Percentiles rank a stretch among this genome's conserved stretches.
Evolutionary conservation across 202 grass and related monocot genomes (phyloP).

Genomic region (Digitaria exilis): DNA sequence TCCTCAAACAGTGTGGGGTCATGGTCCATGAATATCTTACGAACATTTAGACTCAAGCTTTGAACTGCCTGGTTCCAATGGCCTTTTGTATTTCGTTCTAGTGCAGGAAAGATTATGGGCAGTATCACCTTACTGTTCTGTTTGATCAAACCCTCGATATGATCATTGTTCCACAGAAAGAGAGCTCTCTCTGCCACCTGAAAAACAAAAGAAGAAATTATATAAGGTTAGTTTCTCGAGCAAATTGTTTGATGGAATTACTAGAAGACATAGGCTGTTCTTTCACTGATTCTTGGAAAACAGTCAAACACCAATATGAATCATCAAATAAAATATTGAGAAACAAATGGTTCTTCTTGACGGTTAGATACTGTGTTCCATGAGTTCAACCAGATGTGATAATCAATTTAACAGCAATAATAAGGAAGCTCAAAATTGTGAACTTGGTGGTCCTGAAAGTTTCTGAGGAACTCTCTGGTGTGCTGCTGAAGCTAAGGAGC

Average conservation of each 20-base stretch:
- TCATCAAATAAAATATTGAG: not conserved
- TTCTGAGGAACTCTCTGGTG: not conserved
- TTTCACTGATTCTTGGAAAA: conserved; percentile 5
- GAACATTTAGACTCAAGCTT: conserved; percentile 80
- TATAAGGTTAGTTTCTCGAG: conserved; percentile 16
- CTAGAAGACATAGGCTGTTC: not conserved
- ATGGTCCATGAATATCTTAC: conserved; percentile 79
- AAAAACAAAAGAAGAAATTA: conserved; percentile 28
- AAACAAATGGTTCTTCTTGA: not conserved
- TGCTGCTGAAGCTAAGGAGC: not conserved
- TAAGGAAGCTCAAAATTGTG: not conserved
- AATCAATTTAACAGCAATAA: not conserved
- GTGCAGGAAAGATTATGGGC: conserved; percentile 72
- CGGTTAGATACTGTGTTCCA: not conserved
- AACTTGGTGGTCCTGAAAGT: not conserved
- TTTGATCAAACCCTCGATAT: conserved; percentile 75
- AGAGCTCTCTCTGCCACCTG: conserved; percentile 87
- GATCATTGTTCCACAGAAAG: conserved; percentile 94
- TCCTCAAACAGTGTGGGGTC: conserved; percentile 65
- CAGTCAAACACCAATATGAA: not conserved
- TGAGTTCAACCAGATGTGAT: not conserved
- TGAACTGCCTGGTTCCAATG: conserved; percentile 94
- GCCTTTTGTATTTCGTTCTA: conserved; percentile 68
- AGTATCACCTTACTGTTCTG: conserved; percentile 74
- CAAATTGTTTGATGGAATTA: conserved; percentile 12